Percentiles rank a stretch among this genome's conserved stretches.
phyloP scores from a whole-genome alignment of 1,284 basidiomycete genomes.

The Agaricales sp. region DNA sequence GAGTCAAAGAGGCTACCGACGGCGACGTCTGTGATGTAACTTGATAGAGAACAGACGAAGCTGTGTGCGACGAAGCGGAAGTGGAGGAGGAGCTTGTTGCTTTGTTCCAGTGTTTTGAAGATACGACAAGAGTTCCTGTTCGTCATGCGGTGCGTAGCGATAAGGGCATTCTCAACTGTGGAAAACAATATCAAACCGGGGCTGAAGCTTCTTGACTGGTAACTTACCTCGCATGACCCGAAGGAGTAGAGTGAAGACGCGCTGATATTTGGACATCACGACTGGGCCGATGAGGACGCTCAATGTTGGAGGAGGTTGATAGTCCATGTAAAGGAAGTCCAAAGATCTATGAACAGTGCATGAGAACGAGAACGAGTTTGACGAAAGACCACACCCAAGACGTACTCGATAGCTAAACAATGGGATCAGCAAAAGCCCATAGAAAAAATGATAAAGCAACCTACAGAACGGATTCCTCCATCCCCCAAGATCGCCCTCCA shows the following conservation, averaged over 20 bases:
- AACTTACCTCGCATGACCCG: constrained; percentile 62
- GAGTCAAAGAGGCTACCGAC: constrained; percentile 66
- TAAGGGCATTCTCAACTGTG: constrained; percentile 62
- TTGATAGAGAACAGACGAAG: constrained; percentile 54
- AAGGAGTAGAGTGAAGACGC: constrained; percentile 70
- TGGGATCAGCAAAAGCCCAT: constrained; percentile 3
- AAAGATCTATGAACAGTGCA: constrained; percentile 44
- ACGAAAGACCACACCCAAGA: constrained; percentile 5
- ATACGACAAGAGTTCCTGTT: constrained; percentile 30
- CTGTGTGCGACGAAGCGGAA: constrained; percentile 66
- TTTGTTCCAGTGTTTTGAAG: constrained; percentile 47
- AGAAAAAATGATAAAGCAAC: constrained; percentile 17
- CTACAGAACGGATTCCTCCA: constrained; percentile 73
- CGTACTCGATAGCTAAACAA: constrained; percentile 49
- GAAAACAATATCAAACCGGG: constrained; percentile 4
- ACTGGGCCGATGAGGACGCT: constrained; percentile 58
- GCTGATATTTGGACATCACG: constrained; percentile 75
- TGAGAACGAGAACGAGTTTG: too few species aligned
- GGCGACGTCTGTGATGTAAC: constrained; percentile 69
- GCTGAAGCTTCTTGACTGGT: neutral
- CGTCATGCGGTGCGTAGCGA: constrained; percentile 56
- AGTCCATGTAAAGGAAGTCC: constrained; percentile 83
- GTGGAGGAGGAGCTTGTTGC: constrained; percentile 45
- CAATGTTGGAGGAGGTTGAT: constrained; percentile 68
- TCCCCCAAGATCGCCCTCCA: constrained; percentile 50